Evolutionary conservation across 192 early-diverging fungal genomes (phyloP), one percentile per base, ranked within the genome.

Genomic region (Umbelopsis vinacea): DNA sequence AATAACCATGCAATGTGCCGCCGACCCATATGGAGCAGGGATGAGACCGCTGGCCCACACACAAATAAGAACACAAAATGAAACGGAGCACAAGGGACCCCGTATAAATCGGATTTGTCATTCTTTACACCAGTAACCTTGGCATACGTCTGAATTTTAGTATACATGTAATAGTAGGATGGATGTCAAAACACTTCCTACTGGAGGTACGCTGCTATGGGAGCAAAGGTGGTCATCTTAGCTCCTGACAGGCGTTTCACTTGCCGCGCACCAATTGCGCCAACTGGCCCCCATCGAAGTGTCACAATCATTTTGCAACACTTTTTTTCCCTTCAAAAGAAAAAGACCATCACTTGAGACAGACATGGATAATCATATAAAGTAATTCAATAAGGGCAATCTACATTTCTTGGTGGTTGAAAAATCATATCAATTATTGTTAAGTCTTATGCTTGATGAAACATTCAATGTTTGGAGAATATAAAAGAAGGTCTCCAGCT

Each of bases 371-470:
- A 10, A 35, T 38, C 17, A 37, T 37, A 37, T 14, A 63, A 37
- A 37, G 2, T n/a, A 3, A 21, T 43, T 43, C 48, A 50, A 37
- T 38, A 63, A 37, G 33, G 35, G 33, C 14, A 63, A 38, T 63
- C 57, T 63, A 63, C 57, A 63, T 63, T 63, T 35, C 33, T 63
- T 37, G 26, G 26, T 63, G 33, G 26, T 63, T 63, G 57, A 63
- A 63, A 63, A 63, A 63, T 63, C 57, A 63, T 63, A 63, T 63
- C 57, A 63, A 50, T 63, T 63, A 63, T 63, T 63, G 57, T 63
- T 63, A 63, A 63, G 57, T 63, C 57, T 63, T 63, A 17, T 63
- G 57, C 57, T 37, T 63, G 57, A 38, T 63, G 57, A 63, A 63
- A 63, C 57, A 35, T 35, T 29, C 26, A 63, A 37, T 63, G 57